These are phyloP conservation scores for Coemansia sp. DNA, from an alignment of 192 early-diverging fungal genomes.

Conservation along the genomic window DNA sequence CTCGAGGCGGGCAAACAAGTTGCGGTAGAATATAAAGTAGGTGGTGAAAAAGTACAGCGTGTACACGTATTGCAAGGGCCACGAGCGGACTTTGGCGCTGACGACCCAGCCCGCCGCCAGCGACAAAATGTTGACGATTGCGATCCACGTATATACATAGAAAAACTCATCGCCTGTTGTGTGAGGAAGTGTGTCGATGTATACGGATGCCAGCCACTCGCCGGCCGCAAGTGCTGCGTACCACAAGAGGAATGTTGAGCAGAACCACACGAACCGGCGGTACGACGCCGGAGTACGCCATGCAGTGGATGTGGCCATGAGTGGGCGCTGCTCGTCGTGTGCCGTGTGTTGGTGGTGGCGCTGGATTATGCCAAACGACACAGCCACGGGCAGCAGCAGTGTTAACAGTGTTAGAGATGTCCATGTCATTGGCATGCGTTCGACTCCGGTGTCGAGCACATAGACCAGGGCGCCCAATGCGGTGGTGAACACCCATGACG, in stretches of 20 bases:
- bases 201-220: conserved; percentile 67
- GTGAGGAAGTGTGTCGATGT: conserved; percentile 59
- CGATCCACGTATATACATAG: conserved; percentile 76
- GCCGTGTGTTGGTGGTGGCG: conserved; percentile 42
- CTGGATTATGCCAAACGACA: conserved; percentile 62
- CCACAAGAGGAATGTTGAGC: conserved; percentile 65
- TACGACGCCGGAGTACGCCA: conserved; percentile 71
- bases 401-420: conserved; percentile 69
- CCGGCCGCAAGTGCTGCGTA: conserved; percentile 67
- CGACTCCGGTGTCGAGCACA: conserved; percentile 54
- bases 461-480: conserved; percentile 61
- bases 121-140: conserved; percentile 68
- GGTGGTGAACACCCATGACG: conserved; percentile 68
- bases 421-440: conserved; percentile 64
- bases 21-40: conserved; percentile 80
- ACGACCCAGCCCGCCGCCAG: conserved; percentile 67
- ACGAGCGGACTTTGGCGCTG: conserved; percentile 61
- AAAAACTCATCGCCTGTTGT: conserved; percentile 61
- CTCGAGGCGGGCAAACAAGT: conserved; percentile 71
- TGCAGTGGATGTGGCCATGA: conserved; percentile 55
- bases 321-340: conserved; percentile 54
- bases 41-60: conserved; percentile 78
- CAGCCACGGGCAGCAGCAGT: conserved; percentile 66
- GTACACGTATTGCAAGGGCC: conserved; percentile 69
- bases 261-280: conserved; percentile 76